Conservation (phyloP, 2,329 filamentous ascomycete genomes). For the Pseudogymnoascus sp. region DNA sequence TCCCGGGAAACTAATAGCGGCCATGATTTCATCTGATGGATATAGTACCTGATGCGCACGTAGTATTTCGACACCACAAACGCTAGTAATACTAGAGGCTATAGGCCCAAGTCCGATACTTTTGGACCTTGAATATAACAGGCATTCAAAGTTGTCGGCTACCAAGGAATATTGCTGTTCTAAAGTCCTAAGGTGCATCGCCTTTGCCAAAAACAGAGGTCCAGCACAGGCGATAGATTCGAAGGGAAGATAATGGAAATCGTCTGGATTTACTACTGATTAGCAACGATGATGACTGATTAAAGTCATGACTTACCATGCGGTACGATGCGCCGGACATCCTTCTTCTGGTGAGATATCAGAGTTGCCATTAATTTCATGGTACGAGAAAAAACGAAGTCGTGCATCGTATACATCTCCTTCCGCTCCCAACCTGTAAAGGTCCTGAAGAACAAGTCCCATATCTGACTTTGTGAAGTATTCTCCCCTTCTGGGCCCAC, state of each 20-base stretch:
- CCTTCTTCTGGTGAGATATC: neutral
- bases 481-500: neutral
- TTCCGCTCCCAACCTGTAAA: neutral
- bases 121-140: neutral
- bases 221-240: neutral
- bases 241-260: neutral
- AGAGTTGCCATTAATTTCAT: neutral
- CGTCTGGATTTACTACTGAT: neutral
- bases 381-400: neutral
- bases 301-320: neutral
- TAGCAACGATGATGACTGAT: neutral
- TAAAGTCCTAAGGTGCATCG: neutral
- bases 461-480: neutral
- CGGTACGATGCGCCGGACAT: neutral
- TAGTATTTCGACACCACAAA: neutral
- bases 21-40: neutral
- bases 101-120: neutral
- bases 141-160: neutral
- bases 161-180: neutral
- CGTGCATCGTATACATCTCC: neutral
- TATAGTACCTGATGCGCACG: neutral
- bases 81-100: neutral
- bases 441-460: neutral
- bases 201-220: neutral
- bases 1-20: neutral